Base-by-base conservation (phyloP, 1,284 basidiomycete species). In the Tilletiopsis washingtonensis region DNA sequence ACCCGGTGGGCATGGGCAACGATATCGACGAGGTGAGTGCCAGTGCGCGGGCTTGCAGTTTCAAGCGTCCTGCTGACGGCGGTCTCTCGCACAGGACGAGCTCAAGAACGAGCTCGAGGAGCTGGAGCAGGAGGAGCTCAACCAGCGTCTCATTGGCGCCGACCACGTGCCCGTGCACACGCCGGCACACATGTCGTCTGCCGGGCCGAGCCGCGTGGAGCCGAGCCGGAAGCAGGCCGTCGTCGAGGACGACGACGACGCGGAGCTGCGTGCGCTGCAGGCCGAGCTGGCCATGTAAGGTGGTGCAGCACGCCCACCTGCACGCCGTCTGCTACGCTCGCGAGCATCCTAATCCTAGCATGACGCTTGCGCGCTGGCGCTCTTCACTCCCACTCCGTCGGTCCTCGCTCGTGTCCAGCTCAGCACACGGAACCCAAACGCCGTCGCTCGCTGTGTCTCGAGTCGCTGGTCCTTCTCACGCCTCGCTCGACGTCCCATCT, bases 161-260 rank as follows among this genome's bases (percentile, higher is more conserved):
- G 90, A 97, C 25, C 83, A 85, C 66, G 94, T 84, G 27, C 94
- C 94, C 34, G 78, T 87, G 56, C 91, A 97, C 74, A 78, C 83
- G 47, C 91, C 67, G 5, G 51, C 61, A 7, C 42, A 53, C 23
- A 50, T 54, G 9, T 40, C 48, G 2, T 51, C 54, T 15, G 57
- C 67, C 17, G 59, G 61, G 2, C 56, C 67, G 21, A 61, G 61
- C 40, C 54, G 57, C 45, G 48, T 32, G 20, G 61, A 53, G 56
- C 54, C 64, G 68, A 74, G 74, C 74, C 45, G 75, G 75, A 73
- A 74, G 69, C 51, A 75, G 74, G 62, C 74, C 59, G 81, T 78
- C 47, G 84, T 82, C 66, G 88, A 93, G 71, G 88, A 86, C 74
- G 89, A 94, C 78, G 91, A 97, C 74, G 93, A 91, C 62, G 84